Base-by-base conservation (phyloP, 345 rosid species). In the Microcos paniculata region DNA sequence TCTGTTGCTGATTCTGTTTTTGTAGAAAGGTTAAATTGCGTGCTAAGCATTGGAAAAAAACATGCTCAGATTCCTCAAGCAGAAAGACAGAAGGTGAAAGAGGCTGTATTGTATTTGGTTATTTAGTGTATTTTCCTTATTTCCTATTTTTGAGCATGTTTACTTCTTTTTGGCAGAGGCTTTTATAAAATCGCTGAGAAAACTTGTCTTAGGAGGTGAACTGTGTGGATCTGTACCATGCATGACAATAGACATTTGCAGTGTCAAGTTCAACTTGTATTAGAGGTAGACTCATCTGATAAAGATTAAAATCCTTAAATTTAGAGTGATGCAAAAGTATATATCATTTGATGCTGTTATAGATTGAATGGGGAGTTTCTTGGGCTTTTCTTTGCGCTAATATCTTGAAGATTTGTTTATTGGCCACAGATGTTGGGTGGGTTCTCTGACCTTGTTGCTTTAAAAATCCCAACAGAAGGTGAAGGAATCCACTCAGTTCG, bases 181-280 rank as follows among this genome's bases (percentile, higher is more conserved):
- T 79, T 78, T 95, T 62, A 82, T 90, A 40, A 87, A 67, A 56
- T 89, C 92, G 56, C 67, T 95, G 65, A 84, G 93, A 69, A 91
- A 84, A 68, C 77, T 95, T 63, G 77, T 91, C 35, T 15, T 84
- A 38, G 88, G 88, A 18, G 81, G 75, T 66, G 94, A 91, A 70
- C 85, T 86, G 71, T 87, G 79, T 83, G 80, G 87, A 57, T 89
- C 97, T 19, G 88, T 98, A 86, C 90, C 96, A 26, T 80, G 92
- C 78, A 82, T 89, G 83, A 88, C 85, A 68, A 87, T 93, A 70
- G 98, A 93, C 65, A 92, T 91, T 76, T 93, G 96, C 70, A 93
- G 93, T 76, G 90, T 49, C 99, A 93, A 81, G 91, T 82, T 56
- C 92, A 89, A 77, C 94, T 93, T 43, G 85, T 82, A 23, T 46